phyloP scores from a whole-genome alignment of 768 basidiomycete species.

The Termitomyces sp. region DNA sequence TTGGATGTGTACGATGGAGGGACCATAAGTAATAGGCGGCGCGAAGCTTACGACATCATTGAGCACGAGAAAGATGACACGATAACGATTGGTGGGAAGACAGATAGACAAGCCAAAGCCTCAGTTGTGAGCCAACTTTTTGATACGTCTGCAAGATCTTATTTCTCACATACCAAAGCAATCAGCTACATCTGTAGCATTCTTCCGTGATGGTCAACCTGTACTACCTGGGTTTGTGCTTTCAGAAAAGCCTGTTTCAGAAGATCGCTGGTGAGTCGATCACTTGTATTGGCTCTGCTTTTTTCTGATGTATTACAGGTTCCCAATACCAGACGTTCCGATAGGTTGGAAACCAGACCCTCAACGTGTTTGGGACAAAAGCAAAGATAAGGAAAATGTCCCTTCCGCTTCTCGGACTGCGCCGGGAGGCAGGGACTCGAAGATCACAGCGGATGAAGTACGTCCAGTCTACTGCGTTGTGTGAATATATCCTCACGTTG shows the following conservation, averaged over 20 bases:
- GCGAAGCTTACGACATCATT: constrained; percentile 61
- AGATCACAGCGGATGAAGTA: constrained; percentile 72
- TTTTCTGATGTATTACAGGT: constrained; percentile 45
- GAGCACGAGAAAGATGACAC: constrained; percentile 65
- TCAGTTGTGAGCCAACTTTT: constrained; percentile 24
- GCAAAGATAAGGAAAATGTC: constrained; percentile 45
- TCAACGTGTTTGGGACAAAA: constrained; percentile 60
- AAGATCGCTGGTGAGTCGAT: constrained; percentile 59
- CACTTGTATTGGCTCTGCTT: not conserved
- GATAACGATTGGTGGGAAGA: constrained; percentile 36
- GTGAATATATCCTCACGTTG: not conserved
- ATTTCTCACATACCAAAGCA: constrained; percentile 30
- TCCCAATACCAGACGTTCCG: constrained; percentile 79
- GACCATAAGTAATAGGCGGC: constrained; percentile 32
- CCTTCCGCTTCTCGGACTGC: constrained; percentile 11
- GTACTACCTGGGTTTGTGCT: constrained; percentile 76
- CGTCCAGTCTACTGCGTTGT: constrained; percentile 16
- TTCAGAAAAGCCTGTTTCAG: constrained; percentile 60
- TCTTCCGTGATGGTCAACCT: constrained; percentile 72
- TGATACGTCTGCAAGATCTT: not conserved
- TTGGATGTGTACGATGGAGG: constrained; percentile 73
- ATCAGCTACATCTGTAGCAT: constrained; percentile 23
- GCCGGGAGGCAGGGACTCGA: constrained; percentile 44
- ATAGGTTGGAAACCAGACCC: constrained; percentile 86
- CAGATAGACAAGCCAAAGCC: constrained; percentile 17